Evolutionary conservation across 2,329 filamentous ascomycete species (phyloP), one percentile per base, ranked within the genome.

Genomic region (Aspergillus bombycis): DNA sequence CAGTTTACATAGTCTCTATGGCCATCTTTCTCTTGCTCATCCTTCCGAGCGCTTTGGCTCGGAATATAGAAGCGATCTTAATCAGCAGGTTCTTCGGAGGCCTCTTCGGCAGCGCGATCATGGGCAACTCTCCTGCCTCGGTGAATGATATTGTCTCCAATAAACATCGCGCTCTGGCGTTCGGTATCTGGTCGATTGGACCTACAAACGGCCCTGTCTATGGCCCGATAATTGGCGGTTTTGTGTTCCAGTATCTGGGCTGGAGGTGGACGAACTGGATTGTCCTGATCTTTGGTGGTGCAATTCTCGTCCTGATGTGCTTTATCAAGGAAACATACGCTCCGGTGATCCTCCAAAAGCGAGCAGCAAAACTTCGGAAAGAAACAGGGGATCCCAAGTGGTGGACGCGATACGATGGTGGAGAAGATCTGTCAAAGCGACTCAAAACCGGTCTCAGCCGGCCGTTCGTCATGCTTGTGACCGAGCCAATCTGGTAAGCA

Each of bases 201-300:
- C 92, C 93, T 0, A 86, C 95, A 75, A 96, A 96, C 71, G 93
- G 90, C 4, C 90, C 77, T 23, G 78, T 77, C 0, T 83, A 86
- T 43, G 88, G 89, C 0, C 89, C 90, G 0, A 77, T 93, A 0
- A 89, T 96, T 28, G 92, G 92, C 10, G 93, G 92, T 0, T 94
- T 95, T 68, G 85, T 90, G 0, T 91, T 80, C 8, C 67, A 79
- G 62, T 77, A 77, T 66, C 79, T 94, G 2, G 92, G 92, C 4
- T 97, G 93, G 93, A 80, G 92, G 36, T 96, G 92, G 91, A 89
- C 88, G 9, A 91, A 91, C 71, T 96, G 91, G 90, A 82, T 94
- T n/a, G 85, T 90, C 19, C 78, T 94, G 69, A 93, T 95, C 60
- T 82, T 91, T 11, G 84, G 85, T 0, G 91, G 86, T 1, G 81